A percentile compares a stretch with the other conserved stretches of the same genome.
phyloP scores from a whole-genome alignment of 2,329 filamentous ascomycete species.

The Onygenales sp. region DNA sequence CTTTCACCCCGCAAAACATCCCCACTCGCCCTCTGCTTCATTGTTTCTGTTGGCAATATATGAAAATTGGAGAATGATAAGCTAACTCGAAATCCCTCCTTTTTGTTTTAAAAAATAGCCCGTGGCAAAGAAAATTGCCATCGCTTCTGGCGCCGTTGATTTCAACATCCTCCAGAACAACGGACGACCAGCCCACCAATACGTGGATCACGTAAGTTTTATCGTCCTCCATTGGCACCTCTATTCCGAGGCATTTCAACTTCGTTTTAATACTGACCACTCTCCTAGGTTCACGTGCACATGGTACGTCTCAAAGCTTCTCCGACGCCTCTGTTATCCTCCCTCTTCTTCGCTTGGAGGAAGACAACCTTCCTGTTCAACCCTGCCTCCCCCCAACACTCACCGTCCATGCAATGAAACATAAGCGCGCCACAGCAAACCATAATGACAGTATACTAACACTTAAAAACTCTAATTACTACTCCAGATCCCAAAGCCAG shows the following conservation, averaged over 20 bases:
- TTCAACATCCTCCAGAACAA: constrained; percentile 98
- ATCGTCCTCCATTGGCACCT: constrained; percentile 4
- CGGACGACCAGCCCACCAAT: constrained; percentile 79
- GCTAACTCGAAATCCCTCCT: constrained; percentile 9
- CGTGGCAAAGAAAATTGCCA: constrained; percentile 77
- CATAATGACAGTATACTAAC: constrained; percentile 4
- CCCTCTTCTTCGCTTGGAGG: background rate
- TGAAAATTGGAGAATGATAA: background rate
- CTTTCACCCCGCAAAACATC: no score
- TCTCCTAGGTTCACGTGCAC: constrained; percentile 73
- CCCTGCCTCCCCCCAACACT: background rate
- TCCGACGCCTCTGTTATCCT: background rate
- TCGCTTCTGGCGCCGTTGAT: constrained; percentile 63
- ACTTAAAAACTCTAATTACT: background rate
- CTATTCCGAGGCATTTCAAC: background rate
- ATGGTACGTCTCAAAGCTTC: constrained; percentile 50
- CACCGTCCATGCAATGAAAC: background rate
- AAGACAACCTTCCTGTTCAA: background rate
- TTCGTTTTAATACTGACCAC: constrained; percentile 4
- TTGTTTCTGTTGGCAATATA: background rate
- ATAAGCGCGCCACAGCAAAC: background rate
- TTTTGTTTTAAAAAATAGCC: constrained; percentile 38
- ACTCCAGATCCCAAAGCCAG: constrained; percentile 82
- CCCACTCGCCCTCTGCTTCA: background rate
- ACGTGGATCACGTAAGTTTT: constrained; percentile 71